Percentiles rank a stretch among this genome's conserved stretches.
phyloP scores from a whole-genome alignment of 768 basidiomycete genomes.

The Chalciporus piperatus region DNA sequence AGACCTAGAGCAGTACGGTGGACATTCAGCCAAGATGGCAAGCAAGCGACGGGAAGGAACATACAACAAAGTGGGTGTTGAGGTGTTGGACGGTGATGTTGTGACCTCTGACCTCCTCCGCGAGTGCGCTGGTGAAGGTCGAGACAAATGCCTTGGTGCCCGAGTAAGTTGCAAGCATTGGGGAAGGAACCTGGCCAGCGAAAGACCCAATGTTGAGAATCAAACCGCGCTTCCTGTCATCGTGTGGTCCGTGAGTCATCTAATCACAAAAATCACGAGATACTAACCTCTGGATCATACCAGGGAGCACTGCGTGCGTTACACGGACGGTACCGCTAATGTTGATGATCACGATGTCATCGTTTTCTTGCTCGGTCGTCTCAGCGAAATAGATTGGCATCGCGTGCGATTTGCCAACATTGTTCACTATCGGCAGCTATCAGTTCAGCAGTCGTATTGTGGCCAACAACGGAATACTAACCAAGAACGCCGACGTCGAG shows the following conservation, averaged over 20 bases:
- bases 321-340: constrained; percentile 76
- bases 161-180: constrained; percentile 92
- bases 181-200: constrained; percentile 80
- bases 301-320: constrained; percentile 76
- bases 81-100: constrained; percentile 80
- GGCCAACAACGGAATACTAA: constrained; percentile 31
- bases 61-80: constrained; percentile 93
- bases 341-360: constrained; percentile 86
- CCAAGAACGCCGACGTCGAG: constrained; percentile 80
- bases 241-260: not conserved
- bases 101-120: constrained; percentile 71
- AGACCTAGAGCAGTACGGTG: constrained; percentile 52
- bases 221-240: constrained; percentile 69
- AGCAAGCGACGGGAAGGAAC: constrained; percentile 27
- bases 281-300: constrained; percentile 71
- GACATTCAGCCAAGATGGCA: not conserved
- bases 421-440: constrained; percentile 68
- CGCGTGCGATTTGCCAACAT: constrained; percentile 87
- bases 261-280: not conserved
- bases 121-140: constrained; percentile 83
- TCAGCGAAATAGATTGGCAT: constrained; percentile 86
- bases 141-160: constrained; percentile 89
- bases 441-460: not conserved
- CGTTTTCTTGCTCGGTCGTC: constrained; percentile 68
- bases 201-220: constrained; percentile 94